Percentiles rank a stretch among this genome's conserved stretches.
phyloP scores from a whole-genome alignment of 768 basidiomycete genomes.

The Mycena alexandri region DNA sequence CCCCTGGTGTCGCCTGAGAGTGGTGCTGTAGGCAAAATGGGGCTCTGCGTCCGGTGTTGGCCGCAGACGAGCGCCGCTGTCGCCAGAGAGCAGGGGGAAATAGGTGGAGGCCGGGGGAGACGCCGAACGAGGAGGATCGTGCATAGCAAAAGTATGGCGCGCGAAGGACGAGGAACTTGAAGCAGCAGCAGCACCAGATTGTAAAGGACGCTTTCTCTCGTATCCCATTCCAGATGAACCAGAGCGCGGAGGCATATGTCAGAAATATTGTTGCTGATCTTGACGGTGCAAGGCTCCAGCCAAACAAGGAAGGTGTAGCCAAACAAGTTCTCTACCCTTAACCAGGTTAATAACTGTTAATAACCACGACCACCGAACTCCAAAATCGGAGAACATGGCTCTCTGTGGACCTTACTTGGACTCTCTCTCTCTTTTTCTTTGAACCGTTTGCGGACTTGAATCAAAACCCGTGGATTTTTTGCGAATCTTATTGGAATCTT shows the following conservation, averaged over 20 bases:
- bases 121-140: conserved; percentile 50
- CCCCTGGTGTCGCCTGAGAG: conserved; percentile 74
- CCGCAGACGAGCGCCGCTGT: conserved; percentile 62
- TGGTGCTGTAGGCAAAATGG: conserved; percentile 89
- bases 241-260: conserved; percentile 38
- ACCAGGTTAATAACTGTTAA: no score
- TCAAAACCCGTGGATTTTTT: no score
- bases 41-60: conserved; percentile 73
- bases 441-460: no score
- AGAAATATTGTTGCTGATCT: conserved; percentile 3
- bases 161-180: conserved; percentile 53
- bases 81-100: conserved; percentile 70
- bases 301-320: background rate
- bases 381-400: no score
- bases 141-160: conserved; percentile 42
- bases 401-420: no score
- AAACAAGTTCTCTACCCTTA: background rate
- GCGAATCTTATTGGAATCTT: no score
- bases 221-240: conserved; percentile 47
- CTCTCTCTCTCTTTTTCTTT: no score
- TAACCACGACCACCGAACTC: background rate
- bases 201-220: conserved; percentile 56
- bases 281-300: conserved; percentile 10
- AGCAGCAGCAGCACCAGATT: conserved; percentile 49
- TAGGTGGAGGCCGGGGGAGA: conserved; percentile 89